Percentiles rank a stretch among this genome's conserved stretches.
Evolutionary conservation across 192 early-diverging fungal species (phyloP).

Genomic region (Chytriomyces hyalinus): DNA sequence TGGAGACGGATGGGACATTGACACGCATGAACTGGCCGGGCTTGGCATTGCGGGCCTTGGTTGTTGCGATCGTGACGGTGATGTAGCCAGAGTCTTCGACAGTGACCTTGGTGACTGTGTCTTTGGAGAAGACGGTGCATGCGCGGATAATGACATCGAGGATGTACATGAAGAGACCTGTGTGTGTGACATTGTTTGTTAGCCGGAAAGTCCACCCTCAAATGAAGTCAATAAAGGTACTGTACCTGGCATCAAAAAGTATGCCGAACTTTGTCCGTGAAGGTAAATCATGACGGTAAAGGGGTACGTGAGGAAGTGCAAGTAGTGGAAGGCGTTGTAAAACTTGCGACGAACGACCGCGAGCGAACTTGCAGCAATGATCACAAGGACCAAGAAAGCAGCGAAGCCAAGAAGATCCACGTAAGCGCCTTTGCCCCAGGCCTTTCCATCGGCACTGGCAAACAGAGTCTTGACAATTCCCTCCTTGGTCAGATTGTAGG

Average conservation of each 20-base stretch:
- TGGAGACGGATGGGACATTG: conserved; percentile 71
- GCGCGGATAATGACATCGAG: conserved; percentile 67
- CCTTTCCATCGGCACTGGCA: not conserved
- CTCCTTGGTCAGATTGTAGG: not conserved
- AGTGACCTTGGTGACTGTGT: conserved; percentile 61
- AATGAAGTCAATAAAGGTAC: not conserved
- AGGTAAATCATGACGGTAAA: conserved; percentile 21
- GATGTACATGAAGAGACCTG: conserved; percentile 62
- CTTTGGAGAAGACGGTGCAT: conserved; percentile 53
- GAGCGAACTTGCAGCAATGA: conserved; percentile 26
- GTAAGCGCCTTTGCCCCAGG: not conserved
- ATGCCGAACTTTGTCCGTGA: conserved; percentile 3
- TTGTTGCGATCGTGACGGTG: conserved; percentile 63
- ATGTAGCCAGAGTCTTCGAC: conserved; percentile 66
- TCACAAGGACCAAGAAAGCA: conserved; percentile 5
- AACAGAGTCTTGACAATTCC: conserved; percentile 1
- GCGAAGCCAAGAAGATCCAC: conserved; percentile 21
- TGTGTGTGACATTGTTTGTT: conserved; percentile 25
- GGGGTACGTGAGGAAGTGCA: conserved; percentile 27
- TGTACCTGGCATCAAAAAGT: conserved; percentile 18
- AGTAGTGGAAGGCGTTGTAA: conserved; percentile 35
- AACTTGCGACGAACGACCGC: conserved; percentile 26
- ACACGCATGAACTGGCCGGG: conserved; percentile 83
- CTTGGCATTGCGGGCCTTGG: conserved; percentile 3
- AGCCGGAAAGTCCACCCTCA: not conserved